Evolutionary conservation across 345 rosid genomes (phyloP).

Genomic region (Stellera chamaejasme): DNA sequence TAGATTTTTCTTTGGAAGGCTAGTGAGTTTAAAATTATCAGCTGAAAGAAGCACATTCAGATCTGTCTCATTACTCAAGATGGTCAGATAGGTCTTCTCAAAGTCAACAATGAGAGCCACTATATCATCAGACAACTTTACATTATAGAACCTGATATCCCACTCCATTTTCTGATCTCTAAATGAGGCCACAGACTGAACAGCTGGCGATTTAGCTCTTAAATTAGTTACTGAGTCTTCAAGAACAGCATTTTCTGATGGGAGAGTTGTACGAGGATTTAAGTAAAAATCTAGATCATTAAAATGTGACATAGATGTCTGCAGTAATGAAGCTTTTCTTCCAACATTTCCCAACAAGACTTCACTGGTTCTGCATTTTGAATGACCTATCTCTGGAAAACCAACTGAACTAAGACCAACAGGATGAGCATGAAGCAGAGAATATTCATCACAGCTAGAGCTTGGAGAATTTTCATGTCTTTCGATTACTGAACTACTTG

Average conservation of each 20-base stretch:
- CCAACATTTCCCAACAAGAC: slow-evolving; percentile 27
- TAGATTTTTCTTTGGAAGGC: slow-evolving; percentile 42
- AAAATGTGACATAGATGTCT: slow-evolving; percentile 63
- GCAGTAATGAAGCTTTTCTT: slow-evolving; percentile 35
- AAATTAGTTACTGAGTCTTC: slow-evolving; percentile 18
- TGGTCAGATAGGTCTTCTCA: slow-evolving; percentile 41
- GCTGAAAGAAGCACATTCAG: slow-evolving; percentile 23
- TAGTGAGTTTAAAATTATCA: slow-evolving; percentile 33
- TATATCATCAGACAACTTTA: slow-evolving; percentile 35
- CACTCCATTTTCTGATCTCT: slow-evolving; percentile 21
- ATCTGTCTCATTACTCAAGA: slow-evolving; percentile 39
- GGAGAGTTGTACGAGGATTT: slow-evolving; percentile 54
- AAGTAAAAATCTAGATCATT: slow-evolving; percentile 84
- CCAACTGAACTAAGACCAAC: slow-evolving; percentile 22
- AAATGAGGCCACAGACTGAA: slow-evolving; percentile 18
- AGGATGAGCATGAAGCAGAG: slow-evolving; percentile 17
- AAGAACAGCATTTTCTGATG: slow-evolving; percentile 25
- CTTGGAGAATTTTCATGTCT: slow-evolving; percentile 30
- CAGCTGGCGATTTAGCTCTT: slow-evolving; percentile 22
- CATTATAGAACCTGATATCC: slow-evolving; percentile 29
- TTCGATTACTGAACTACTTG: slow-evolving; percentile 23
- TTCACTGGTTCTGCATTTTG: slow-evolving; percentile 23
- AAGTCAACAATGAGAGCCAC: slow-evolving; percentile 30
- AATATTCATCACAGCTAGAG: slow-evolving; percentile 22
- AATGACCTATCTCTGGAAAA: slow-evolving; percentile 15